Percentiles rank a stretch among this genome's conserved stretches.
phyloP scores from a whole-genome alignment of 2,329 filamentous ascomycete genomes.

The Emmonsia crescens region DNA sequence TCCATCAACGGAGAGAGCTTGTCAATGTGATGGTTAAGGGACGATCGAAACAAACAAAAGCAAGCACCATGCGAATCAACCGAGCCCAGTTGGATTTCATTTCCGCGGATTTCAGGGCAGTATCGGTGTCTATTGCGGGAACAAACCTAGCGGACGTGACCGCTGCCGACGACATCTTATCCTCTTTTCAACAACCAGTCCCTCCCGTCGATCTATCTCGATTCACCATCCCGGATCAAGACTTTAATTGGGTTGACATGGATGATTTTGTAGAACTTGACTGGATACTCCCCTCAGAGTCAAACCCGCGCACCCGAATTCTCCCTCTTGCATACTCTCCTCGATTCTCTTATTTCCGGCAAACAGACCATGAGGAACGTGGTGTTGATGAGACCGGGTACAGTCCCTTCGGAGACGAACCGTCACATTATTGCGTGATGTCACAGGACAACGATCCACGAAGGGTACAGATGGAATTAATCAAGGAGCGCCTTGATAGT shows the following conservation, averaged over 20 bases:
- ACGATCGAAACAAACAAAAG: conserved; percentile 64
- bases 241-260: conserved; percentile 97
- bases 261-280: conserved; percentile 98
- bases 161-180: conserved; percentile 47
- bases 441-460: conserved; percentile 80
- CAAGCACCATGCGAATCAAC: conserved; percentile 91
- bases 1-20: conserved; percentile 88
- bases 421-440: conserved; percentile 93
- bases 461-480: conserved; percentile 74
- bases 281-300: conserved; percentile 84
- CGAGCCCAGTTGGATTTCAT: conserved; percentile 87
- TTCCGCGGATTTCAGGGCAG: conserved; percentile 80
- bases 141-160: conserved; percentile 68
- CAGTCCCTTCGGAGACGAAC: conserved; percentile 85
- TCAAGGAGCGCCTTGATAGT: conserved; percentile 67
- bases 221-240: conserved; percentile 91
- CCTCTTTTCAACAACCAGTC: conserved; percentile 43
- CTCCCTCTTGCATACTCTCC: conserved; percentile 84
- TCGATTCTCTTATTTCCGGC: conserved; percentile 92
- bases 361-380: conserved; percentile 79
- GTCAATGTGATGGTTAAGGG: conserved; percentile 73
- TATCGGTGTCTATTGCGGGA: conserved; percentile 79
- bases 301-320: conserved; percentile 88
- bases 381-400: conserved; percentile 65
- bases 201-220: conserved; percentile 58